These are phyloP conservation scores for Hygrocybe coccinea DNA, from an alignment of 768 basidiomycete species.

Conservation along the genomic window DNA sequence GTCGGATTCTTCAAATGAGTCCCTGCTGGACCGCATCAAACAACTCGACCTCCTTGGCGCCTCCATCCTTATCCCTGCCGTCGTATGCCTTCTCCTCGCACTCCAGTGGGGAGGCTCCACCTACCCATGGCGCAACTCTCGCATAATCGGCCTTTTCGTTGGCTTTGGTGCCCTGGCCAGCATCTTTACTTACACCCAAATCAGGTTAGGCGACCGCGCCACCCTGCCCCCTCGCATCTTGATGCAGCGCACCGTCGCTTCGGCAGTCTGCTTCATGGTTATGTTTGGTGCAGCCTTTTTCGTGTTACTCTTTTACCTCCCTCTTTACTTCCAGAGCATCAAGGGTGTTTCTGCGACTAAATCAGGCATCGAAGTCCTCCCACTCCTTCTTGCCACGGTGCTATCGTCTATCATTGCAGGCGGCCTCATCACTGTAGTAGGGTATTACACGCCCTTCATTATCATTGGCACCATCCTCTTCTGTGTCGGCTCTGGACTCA, in stretches of 20 bases:
- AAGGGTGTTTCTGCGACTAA: constrained; percentile 32
- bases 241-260: not conserved
- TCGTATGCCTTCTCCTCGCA: constrained; percentile 39
- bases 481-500: constrained; percentile 33
- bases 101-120: constrained; percentile 46
- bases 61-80: constrained; percentile 30
- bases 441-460: constrained; percentile 33
- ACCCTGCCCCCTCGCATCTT: constrained; percentile 6
- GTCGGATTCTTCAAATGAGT: not conserved
- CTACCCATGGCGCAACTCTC: constrained; percentile 40
- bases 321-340: constrained; percentile 33
- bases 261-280: not conserved
- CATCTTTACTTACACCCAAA: constrained; percentile 3
- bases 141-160: constrained; percentile 27
- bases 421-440: constrained; percentile 31
- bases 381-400: constrained; percentile 35
- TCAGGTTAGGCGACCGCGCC: constrained; percentile 1
- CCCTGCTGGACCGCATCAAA: constrained; percentile 15
- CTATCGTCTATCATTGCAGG: constrained; percentile 36
- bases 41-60: constrained; percentile 23
- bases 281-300: constrained; percentile 4
- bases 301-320: constrained; percentile 3
- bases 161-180: constrained; percentile 1
- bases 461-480: constrained; percentile 26
- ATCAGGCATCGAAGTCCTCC: constrained; percentile 34